These are phyloP conservation scores for Lathyrus aphaca DNA, from an alignment of 306 rosid genomes.

Conservation along the genomic window DNA sequence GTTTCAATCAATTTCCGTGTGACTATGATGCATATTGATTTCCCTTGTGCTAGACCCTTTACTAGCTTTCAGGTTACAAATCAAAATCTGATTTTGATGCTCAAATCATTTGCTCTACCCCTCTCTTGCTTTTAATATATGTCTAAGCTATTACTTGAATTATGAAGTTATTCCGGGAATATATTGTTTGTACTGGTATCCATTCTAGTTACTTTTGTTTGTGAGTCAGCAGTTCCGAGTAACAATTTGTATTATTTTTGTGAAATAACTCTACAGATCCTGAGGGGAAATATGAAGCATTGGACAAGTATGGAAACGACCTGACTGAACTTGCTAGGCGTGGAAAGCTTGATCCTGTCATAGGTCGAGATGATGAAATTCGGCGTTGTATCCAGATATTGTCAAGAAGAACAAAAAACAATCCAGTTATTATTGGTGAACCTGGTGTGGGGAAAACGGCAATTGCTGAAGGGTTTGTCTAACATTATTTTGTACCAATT, in stretches of 20 bases:
- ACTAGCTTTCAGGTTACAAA: constrained; percentile 26
- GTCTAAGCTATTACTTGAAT: constrained; percentile 10
- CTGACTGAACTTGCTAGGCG: constrained; percentile 95
- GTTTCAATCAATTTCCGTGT: constrained; percentile 21
- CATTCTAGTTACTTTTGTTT: constrained; percentile 28
- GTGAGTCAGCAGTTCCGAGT: constrained; percentile 1
- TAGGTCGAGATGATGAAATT: constrained; percentile 96
- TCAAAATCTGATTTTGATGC: constrained; percentile 13
- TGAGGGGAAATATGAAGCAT: constrained; percentile 88
- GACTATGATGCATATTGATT: constrained; percentile 18
- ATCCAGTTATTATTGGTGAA: constrained; percentile 97
- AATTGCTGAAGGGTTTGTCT: constrained; percentile 94
- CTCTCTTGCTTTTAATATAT: background rate
- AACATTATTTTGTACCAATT: background rate
- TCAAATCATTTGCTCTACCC: background rate
- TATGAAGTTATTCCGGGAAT: background rate
- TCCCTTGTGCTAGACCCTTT: constrained; percentile 19
- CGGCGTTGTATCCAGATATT: constrained; percentile 91
- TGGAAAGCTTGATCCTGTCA: constrained; percentile 97
- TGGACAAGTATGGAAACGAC: constrained; percentile 88
- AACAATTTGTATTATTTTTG: constrained; percentile 6
- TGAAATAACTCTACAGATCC: constrained; percentile 61
- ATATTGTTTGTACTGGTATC: constrained; percentile 1
- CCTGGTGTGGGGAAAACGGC: constrained; percentile 99
- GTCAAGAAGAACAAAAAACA: constrained; percentile 92